A percentile compares a stretch with the other conserved stretches of the same genome.
These are phyloP conservation scores for Chalaropsis thielavioides DNA, from an alignment of 2,329 filamentous ascomycete genomes.

Conservation along the genomic window DNA sequence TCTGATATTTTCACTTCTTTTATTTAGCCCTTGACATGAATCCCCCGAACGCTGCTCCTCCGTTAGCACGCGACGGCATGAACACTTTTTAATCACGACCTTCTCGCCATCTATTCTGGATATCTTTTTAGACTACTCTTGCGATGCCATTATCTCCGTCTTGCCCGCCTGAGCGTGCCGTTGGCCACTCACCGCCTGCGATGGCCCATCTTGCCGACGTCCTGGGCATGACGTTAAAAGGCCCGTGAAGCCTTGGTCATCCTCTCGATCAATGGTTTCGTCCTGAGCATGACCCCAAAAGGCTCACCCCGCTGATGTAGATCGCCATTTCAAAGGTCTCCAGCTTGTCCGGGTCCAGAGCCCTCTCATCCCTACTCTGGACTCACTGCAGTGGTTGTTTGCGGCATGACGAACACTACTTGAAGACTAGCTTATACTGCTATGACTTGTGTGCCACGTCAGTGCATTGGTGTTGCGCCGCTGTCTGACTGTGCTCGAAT, in stretches of 20 bases:
- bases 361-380: background rate
- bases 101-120: background rate
- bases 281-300: conserved; percentile 10
- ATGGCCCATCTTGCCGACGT: conserved; percentile 17
- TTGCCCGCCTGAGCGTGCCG: background rate
- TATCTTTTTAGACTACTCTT: background rate
- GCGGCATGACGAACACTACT: background rate
- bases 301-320: conserved; percentile 7
- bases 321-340: conserved; percentile 14
- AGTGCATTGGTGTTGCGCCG: background rate
- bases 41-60: background rate
- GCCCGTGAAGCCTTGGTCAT: conserved; percentile 19
- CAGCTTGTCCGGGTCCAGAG: conserved; percentile 9
- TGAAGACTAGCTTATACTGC: background rate
- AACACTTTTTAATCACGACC: background rate
- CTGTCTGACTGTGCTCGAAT: background rate
- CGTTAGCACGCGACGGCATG: background rate
- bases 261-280: conserved; percentile 1
- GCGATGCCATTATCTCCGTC: background rate
- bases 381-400: background rate
- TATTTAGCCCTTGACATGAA: background rate
- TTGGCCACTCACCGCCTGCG: background rate
- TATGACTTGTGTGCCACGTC: background rate
- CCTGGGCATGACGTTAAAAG: conserved; percentile 32
- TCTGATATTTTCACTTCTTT: background rate